phyloP scores from a whole-genome alignment of 177 flowering plant species.

The Telopea speciosissima region DNA sequence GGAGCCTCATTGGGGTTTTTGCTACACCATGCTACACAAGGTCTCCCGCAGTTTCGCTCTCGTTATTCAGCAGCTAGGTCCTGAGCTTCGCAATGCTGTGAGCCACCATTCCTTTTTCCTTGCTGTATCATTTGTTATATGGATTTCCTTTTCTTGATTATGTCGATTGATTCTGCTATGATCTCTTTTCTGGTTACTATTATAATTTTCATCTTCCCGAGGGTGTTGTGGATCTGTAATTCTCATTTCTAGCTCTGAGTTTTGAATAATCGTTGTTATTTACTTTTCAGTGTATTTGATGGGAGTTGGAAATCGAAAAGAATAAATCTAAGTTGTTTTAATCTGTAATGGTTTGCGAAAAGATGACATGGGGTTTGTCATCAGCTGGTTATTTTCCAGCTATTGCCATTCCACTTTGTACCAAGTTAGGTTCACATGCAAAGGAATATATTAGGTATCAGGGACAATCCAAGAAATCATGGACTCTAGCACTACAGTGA shows the following conservation, averaged over 20 bases:
- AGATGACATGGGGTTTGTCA: too few relatives aligned
- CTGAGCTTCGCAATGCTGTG: conserved; percentile 83
- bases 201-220: background rate
- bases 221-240: background rate
- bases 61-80: conserved; percentile 82
- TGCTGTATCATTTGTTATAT: background rate
- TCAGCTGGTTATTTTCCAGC: too few relatives aligned
- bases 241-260: background rate
- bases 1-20: conserved; percentile 82
- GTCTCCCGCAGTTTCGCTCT: conserved; percentile 84
- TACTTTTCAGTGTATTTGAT: too few relatives aligned
- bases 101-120: conserved; percentile 6
- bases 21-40: conserved; percentile 82
- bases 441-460: too few relatives aligned
- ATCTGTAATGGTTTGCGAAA: too few relatives aligned
- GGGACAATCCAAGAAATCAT: too few relatives aligned
- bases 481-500: too few relatives aligned
- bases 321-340: too few relatives aligned
- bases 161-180: background rate
- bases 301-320: too few relatives aligned
- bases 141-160: background rate
- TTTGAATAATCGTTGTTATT: too few relatives aligned
- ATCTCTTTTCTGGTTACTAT: background rate
- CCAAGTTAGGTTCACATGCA: too few relatives aligned
- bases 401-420: too few relatives aligned